phyloP scores from a whole-genome alignment of 352 stramenopile species.

The Phytophthora citricola region DNA sequence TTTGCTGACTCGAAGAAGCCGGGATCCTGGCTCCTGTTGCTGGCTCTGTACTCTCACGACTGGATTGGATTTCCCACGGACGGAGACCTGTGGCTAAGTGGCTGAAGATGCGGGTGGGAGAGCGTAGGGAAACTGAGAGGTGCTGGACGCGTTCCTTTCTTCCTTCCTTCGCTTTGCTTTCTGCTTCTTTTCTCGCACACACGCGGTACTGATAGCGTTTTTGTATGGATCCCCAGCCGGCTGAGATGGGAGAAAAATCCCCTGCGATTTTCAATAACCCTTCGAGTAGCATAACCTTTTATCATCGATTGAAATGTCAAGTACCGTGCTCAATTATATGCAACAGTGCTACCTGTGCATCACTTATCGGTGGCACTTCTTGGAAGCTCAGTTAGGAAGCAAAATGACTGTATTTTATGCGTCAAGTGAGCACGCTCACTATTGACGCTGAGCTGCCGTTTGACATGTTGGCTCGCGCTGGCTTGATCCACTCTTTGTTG shows the following conservation, averaged over 20 bases:
- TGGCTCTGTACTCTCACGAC: conserved; percentile 8
- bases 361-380: too few species aligned
- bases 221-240: conserved; percentile 36
- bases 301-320: too few species aligned
- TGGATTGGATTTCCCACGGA: conserved; percentile 1
- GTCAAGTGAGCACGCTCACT: background rate
- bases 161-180: conserved; percentile 30
- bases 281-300: too few species aligned
- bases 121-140: conserved; percentile 16
- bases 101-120: conserved; percentile 3
- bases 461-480: conserved; percentile 13
- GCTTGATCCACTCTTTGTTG: conserved; percentile 13
- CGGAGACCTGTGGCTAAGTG: background rate
- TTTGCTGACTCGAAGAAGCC: conserved; percentile 19
- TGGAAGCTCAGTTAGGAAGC: background rate
- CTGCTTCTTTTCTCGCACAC: conserved; percentile 31
- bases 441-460: conserved; percentile 11
- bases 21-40: conserved; percentile 17
- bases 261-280: conserved; percentile 12
- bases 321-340: too few species aligned
- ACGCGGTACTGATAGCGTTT: conserved; percentile 37
- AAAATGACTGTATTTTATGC: conserved; percentile 21
- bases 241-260: conserved; percentile 39
- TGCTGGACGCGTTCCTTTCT: conserved; percentile 32
- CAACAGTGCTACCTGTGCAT: too few species aligned